A percentile compares a stretch with the other conserved stretches of the same genome.
Evolutionary conservation across 208 protist species (phyloP).

Genomic region (Crithidia sp.): DNA sequence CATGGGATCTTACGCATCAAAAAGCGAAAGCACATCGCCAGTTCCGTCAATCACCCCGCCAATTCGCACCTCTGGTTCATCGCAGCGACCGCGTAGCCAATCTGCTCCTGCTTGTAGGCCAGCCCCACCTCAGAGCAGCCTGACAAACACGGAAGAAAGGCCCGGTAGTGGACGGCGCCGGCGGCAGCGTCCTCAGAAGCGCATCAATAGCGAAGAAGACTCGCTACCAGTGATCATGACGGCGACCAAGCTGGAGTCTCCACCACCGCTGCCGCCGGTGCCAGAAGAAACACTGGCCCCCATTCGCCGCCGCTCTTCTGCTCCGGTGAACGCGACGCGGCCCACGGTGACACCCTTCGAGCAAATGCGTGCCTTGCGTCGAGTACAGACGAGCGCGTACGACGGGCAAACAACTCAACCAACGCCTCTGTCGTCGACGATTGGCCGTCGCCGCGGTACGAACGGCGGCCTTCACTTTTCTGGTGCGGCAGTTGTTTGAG

Average conservation of each 20-base stretch:
- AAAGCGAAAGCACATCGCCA: background rate
- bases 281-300: slow-evolving; percentile 7
- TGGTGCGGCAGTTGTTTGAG: slow-evolving; percentile 9
- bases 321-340: slow-evolving; percentile 5
- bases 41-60: slow-evolving; percentile 1
- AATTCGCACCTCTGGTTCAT: background rate
- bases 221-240: background rate
- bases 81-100: background rate
- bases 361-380: slow-evolving; percentile 15
- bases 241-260: background rate
- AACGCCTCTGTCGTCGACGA: background rate
- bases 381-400: slow-evolving; percentile 6
- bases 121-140: background rate
- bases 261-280: background rate
- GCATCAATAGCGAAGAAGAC: slow-evolving; percentile 3
- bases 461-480: slow-evolving; percentile 9
- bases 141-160: background rate
- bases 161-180: background rate
- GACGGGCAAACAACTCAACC: background rate
- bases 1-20: background rate
- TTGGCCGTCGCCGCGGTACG: slow-evolving; percentile 17
- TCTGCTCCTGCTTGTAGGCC: slow-evolving; percentile 4
- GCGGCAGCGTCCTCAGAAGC: slow-evolving; percentile 6
- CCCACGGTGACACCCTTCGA: slow-evolving; percentile 1
- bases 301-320: background rate